These are phyloP conservation scores for Coemansia sp. DNA, from an alignment of 192 early-diverging fungal species.

Conservation along the genomic window DNA sequence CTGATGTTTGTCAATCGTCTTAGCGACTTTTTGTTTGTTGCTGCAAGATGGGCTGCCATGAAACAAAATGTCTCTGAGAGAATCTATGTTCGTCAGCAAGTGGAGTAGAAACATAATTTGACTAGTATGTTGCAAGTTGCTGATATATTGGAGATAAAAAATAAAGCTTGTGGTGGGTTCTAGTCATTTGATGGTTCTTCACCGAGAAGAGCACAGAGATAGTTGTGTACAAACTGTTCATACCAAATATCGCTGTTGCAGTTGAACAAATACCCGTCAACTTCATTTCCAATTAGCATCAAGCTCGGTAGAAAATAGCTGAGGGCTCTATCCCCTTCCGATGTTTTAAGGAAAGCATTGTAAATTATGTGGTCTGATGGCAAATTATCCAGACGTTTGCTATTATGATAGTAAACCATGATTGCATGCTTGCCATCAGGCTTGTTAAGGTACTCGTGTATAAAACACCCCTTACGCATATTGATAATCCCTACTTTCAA, in stretches of 20 bases:
- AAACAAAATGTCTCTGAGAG: slow-evolving; percentile 70
- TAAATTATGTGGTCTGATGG: background rate
- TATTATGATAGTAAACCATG: background rate
- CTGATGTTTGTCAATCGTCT: no score
- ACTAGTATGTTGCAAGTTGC: no score
- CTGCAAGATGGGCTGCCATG: slow-evolving; percentile 81
- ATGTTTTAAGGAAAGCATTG: background rate
- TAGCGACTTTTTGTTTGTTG: no score
- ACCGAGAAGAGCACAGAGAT: no score
- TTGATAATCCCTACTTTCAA: background rate
- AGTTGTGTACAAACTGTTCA: no score
- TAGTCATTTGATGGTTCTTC: background rate
- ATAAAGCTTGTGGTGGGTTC: no score
- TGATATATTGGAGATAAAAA: no score
- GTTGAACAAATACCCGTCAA: no score
- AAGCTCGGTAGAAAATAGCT: no score
- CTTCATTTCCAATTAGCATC: no score
- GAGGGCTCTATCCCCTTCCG: background rate
- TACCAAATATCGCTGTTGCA: no score
- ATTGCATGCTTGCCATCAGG: background rate
- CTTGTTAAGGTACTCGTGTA: background rate
- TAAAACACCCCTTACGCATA: background rate
- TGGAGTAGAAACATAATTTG: slow-evolving; percentile 44
- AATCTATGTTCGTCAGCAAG: slow-evolving; percentile 65
- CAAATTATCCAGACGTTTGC: background rate